Evolutionary conservation across 202 grass and related monocot genomes (phyloP).

Genomic region (Musa balbisiana): DNA sequence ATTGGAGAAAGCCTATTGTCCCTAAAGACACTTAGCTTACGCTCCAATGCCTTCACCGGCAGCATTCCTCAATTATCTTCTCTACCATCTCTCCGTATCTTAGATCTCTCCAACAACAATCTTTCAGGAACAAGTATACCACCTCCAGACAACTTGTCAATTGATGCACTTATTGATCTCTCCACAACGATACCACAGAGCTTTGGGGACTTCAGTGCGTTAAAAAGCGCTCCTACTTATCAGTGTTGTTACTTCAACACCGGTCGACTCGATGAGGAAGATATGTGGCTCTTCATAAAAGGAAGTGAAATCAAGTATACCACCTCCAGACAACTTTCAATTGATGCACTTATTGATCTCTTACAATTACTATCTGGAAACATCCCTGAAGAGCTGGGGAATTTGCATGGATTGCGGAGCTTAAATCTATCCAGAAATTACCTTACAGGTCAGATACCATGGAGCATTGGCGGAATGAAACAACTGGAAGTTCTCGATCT

Average conservation of each 20-base stretch:
- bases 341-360: conserved; percentile 11
- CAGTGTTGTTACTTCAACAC: too few relatives aligned
- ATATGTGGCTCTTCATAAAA: too few relatives aligned
- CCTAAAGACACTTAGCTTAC: conserved; percentile 6
- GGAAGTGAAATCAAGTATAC: too few relatives aligned
- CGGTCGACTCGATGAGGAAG: too few relatives aligned
- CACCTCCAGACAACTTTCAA: too few relatives aligned
- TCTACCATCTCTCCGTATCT: not conserved
- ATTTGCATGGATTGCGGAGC: conserved; percentile 10
- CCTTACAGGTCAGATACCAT: conserved; percentile 20
- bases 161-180: too few relatives aligned
- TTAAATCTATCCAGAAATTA: conserved; percentile 33
- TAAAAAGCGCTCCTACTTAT: too few relatives aligned
- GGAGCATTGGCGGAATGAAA: conserved; percentile 7
- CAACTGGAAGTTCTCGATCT: conserved; percentile 33
- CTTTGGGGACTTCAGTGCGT: too few relatives aligned
- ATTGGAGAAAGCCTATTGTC: conserved; percentile 10
- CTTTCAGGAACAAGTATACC: too few relatives aligned
- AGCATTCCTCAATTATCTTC: conserved; percentile 16
- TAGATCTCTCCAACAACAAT: too few relatives aligned
- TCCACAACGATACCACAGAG: too few relatives aligned
- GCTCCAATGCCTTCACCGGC: conserved; percentile 28
- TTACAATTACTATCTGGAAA: conserved; percentile 26
- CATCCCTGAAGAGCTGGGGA: conserved; percentile 26
- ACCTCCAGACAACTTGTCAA: too few relatives aligned